These are phyloP conservation scores for Melaleuca quinquenervia DNA, from an alignment of 345 rosid species.

Conservation along the genomic window DNA sequence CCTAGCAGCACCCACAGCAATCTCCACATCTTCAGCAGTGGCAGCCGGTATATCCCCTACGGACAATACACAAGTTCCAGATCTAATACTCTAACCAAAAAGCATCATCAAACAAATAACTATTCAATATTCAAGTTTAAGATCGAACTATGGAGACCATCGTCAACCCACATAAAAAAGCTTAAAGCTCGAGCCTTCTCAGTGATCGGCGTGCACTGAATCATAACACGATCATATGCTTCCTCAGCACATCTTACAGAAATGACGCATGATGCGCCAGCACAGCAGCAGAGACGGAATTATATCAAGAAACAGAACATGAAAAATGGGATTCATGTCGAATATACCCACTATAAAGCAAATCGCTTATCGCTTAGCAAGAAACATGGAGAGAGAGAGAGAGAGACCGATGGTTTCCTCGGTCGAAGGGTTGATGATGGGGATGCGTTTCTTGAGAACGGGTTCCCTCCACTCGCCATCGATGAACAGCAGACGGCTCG, in stretches of 20 bases:
- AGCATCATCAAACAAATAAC: not conserved
- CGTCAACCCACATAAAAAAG: not conserved
- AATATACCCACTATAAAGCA: not conserved
- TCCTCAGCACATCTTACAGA: not conserved
- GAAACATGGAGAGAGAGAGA: not conserved
- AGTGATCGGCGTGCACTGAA: not conserved
- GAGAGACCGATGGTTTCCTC: constrained; percentile 63
- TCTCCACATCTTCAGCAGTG: constrained; percentile 82
- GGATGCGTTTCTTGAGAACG: constrained; percentile 50
- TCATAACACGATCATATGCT: not conserved
- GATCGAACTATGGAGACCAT: not conserved
- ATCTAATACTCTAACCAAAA: not conserved
- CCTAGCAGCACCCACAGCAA: constrained; percentile 84
- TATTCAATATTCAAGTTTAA: not conserved
- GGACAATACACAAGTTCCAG: not conserved
- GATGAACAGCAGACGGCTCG: constrained; percentile 33
- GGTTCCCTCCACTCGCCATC: constrained; percentile 86
- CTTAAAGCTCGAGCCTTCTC: not conserved
- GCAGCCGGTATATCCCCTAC: constrained; percentile 93
- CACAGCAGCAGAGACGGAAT: not conserved
- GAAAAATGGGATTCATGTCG: not conserved
- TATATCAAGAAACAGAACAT: not conserved
- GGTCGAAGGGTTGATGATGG: constrained; percentile 71
- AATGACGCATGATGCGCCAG: not conserved
- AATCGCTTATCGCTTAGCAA: not conserved